Conservation (phyloP, 129 eudicot genomes). For the Apium graveolens region DNA sequence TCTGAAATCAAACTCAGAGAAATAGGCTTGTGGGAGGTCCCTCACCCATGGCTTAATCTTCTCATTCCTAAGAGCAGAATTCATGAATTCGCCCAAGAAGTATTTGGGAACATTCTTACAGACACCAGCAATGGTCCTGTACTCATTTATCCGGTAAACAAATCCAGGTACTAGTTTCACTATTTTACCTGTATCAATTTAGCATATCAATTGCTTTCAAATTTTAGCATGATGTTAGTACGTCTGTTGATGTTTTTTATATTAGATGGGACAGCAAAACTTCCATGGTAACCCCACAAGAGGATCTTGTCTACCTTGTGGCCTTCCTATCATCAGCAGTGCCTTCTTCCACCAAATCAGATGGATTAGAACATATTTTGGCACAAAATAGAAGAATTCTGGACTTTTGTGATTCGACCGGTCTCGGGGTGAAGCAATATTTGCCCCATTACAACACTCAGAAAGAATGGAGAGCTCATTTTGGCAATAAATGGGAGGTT, state of each 20-base stretch:
- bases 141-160: conserved; percentile 89
- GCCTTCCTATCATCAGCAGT: conserved; percentile 77
- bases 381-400: conserved; percentile 58
- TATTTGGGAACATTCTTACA: conserved; percentile 74
- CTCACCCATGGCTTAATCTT: conserved; percentile 97
- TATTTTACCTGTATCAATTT: neutral
- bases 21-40: conserved; percentile 90
- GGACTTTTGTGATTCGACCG: conserved; percentile 37
- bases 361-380: conserved; percentile 55
- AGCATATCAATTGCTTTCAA: neutral
- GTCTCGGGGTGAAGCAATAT: conserved; percentile 70
- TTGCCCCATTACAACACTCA: conserved; percentile 72
- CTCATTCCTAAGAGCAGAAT: conserved; percentile 72
- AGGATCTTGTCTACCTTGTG: conserved; percentile 71
- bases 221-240: neutral
- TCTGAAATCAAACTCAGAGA: conserved; percentile 68
- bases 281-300: conserved; percentile 76
- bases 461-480: conserved; percentile 76
- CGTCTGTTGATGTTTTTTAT: conserved; percentile 3
- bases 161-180: conserved; percentile 53
- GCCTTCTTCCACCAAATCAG: conserved; percentile 68
- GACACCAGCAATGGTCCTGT: conserved; percentile 92
- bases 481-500: conserved; percentile 67
- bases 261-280: conserved; percentile 75
- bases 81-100: conserved; percentile 58